Evolutionary conservation across 2,329 filamentous ascomycete genomes (phyloP).

Genomic region (Aureobasidium sp.): DNA sequence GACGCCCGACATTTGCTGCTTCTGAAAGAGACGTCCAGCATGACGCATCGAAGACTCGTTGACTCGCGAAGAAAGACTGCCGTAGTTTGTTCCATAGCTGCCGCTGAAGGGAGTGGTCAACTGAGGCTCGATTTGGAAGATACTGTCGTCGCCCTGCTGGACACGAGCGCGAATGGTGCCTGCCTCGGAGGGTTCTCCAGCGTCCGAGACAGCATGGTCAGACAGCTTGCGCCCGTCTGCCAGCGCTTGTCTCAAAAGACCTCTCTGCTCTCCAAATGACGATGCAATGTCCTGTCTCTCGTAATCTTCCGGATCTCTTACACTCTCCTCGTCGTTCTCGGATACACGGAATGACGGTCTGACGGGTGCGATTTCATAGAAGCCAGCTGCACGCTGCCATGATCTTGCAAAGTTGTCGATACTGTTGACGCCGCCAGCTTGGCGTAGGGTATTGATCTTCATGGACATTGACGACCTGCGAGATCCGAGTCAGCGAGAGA

Average conservation of each 20-base stretch:
- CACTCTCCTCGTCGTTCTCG: constrained; percentile 38
- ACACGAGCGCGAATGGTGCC: constrained; percentile 18
- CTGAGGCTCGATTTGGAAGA: constrained; percentile 44
- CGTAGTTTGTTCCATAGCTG: constrained; percentile 61
- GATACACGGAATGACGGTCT: constrained; percentile 61
- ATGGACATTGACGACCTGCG: constrained; percentile 42
- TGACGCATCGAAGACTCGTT: constrained; percentile 52
- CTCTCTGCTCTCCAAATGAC: constrained; percentile 34
- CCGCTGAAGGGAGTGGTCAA: constrained; percentile 64
- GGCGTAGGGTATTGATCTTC: constrained; percentile 47
- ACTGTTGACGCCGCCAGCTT: constrained; percentile 86
- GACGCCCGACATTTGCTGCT: constrained; percentile 39
- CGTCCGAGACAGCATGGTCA: constrained; percentile 31
- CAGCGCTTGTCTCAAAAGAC: constrained; percentile 36
- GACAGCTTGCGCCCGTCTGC: constrained; percentile 31
- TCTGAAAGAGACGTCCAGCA: constrained; percentile 45
- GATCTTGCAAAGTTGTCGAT: constrained; percentile 89
- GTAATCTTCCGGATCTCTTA: constrained; percentile 37
- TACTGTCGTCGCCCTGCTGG: constrained; percentile 33
- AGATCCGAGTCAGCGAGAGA: not conserved
- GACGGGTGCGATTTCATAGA: constrained; percentile 78
- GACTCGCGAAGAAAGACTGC: constrained; percentile 50
- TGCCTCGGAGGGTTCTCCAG: constrained; percentile 21
- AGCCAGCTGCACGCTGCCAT: constrained; percentile 84
- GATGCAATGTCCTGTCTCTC: constrained; percentile 22